Percentiles rank a stretch among this genome's conserved stretches.
These are phyloP conservation scores for Rhizopus delemar DNA, from an alignment of 371 early-diverging fungal species.

Conservation along the genomic window DNA sequence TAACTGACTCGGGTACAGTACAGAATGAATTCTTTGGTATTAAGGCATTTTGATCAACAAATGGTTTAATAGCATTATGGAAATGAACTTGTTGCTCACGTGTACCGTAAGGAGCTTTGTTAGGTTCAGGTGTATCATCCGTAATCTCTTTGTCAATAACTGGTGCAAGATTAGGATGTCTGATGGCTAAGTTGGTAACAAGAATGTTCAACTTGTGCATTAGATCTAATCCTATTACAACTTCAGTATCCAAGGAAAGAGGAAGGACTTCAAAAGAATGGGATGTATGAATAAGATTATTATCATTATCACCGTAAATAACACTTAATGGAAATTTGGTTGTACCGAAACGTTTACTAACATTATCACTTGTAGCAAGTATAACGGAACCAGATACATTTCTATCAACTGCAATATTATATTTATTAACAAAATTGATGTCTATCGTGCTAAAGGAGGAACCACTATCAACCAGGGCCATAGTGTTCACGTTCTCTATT, in stretches of 20 bases:
- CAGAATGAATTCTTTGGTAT: too few species aligned
- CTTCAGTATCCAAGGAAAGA: background rate
- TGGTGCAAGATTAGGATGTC: too few species aligned
- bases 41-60: too few species aligned
- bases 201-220: too few species aligned
- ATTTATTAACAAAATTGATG: background rate
- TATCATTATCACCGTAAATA: background rate
- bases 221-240: background rate
- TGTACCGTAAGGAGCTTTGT: too few species aligned
- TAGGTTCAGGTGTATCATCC: too few species aligned
- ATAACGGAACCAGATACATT: background rate
- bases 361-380: background rate
- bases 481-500: conserved; percentile 6
- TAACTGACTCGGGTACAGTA: too few species aligned
- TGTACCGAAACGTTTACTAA: background rate
- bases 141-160: too few species aligned
- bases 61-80: too few species aligned
- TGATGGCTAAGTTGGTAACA: too few species aligned
- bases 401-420: too few species aligned
- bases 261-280: background rate
- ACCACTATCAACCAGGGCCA: conserved; percentile 9
- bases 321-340: background rate
- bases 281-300: background rate
- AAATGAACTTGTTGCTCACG: too few species aligned
- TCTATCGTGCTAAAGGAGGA: conserved; percentile 5